Percentiles rank a stretch among this genome's conserved stretches.
These are phyloP conservation scores for Umbelopsis sp. DNA, from an alignment of 192 early-diverging fungal genomes.

Conservation along the genomic window DNA sequence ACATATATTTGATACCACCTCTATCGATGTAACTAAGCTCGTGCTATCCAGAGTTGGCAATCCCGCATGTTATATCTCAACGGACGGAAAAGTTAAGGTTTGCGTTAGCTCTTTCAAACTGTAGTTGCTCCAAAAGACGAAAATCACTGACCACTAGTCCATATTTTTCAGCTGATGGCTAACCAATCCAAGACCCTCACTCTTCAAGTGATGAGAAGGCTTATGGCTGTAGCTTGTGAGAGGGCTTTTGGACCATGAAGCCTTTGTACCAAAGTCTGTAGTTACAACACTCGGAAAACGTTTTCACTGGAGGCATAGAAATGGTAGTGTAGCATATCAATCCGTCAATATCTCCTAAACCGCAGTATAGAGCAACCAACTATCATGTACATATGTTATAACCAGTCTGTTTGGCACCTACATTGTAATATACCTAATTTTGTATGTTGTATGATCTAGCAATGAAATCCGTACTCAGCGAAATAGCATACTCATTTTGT, in stretches of 20 bases:
- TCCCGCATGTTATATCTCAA: slow-evolving; percentile 1
- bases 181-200: slow-evolving; percentile 11
- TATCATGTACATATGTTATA: too few species aligned
- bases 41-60: not conserved
- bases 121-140: not conserved
- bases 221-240: slow-evolving; percentile 2
- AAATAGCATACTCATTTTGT: too few species aligned
- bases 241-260: not conserved
- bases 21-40: slow-evolving; percentile 6
- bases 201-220: slow-evolving; percentile 6
- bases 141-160: not conserved
- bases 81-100: slow-evolving; percentile 12
- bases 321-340: too few species aligned
- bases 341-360: too few species aligned
- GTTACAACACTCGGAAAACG: too few species aligned
- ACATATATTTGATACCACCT: slow-evolving; percentile 4
- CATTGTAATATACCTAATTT: too few species aligned
- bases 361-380: too few species aligned
- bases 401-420: too few species aligned
- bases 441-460: too few species aligned
- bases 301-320: too few species aligned
- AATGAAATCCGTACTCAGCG: too few species aligned
- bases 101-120: too few species aligned
- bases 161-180: not conserved
- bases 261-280: not conserved